Percentiles rank a stretch among this genome's conserved stretches.
These are phyloP conservation scores for Fagopyrum homotropicum DNA, from an alignment of 148 eudicot genomes.

Conservation along the genomic window DNA sequence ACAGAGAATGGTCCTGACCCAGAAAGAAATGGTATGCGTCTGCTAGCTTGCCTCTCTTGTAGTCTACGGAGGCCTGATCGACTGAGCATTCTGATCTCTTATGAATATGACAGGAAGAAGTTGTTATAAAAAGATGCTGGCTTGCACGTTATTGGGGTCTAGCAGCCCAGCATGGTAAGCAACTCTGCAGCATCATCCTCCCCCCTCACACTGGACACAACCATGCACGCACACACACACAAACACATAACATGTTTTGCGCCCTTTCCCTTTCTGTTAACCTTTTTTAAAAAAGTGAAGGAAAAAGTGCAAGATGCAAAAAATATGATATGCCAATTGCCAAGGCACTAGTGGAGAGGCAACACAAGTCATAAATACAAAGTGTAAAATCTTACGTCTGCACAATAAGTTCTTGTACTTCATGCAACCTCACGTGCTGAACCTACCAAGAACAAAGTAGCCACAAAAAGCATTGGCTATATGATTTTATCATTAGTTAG, in stretches of 20 bases:
- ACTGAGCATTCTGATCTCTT: constrained; percentile 7
- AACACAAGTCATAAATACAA: not conserved
- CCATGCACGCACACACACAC: not conserved
- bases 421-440: not conserved
- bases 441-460: not conserved
- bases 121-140: constrained; percentile 94
- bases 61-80: constrained; percentile 1
- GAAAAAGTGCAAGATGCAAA: not conserved
- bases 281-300: not conserved
- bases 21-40: constrained; percentile 67
- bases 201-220: not conserved
- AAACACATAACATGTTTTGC: not conserved
- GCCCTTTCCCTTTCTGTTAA: not conserved
- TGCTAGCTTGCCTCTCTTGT: not conserved
- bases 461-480: not conserved
- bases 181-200: constrained; percentile 8
- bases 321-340: not conserved
- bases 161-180: constrained; percentile 62
- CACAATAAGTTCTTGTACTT: not conserved
- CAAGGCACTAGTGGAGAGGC: not conserved
- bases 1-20: constrained; percentile 79
- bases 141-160: constrained; percentile 94
- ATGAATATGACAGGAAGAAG: constrained; percentile 63
- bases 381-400: not conserved
- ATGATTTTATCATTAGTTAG: not conserved